A percentile compares a stretch with the other conserved stretches of the same genome.
Evolutionary conservation across 768 basidiomycete genomes (phyloP).

Genomic region (Boletus rex-veris): DNA sequence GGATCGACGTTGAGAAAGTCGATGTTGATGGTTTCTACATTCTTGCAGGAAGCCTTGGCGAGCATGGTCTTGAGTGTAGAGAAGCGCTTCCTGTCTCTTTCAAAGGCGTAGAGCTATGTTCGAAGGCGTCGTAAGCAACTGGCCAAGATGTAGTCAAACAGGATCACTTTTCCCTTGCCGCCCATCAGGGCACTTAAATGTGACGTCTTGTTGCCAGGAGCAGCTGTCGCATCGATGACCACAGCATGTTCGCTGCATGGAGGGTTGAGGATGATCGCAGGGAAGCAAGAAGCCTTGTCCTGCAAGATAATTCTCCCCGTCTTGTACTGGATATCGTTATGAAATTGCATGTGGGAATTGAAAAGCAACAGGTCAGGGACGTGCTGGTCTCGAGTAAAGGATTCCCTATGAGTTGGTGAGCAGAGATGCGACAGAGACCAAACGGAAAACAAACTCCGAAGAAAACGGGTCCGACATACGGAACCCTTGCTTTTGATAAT

Average conservation of each 20-base stretch:
- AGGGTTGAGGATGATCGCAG: constrained; percentile 82
- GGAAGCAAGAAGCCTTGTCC: constrained; percentile 98
- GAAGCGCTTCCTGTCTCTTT: constrained; percentile 80
- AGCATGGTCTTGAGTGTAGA: constrained; percentile 84
- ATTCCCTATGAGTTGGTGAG: constrained; percentile 40
- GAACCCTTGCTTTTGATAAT: constrained; percentile 57
- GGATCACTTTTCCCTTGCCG: constrained; percentile 69
- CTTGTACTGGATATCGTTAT: constrained; percentile 68
- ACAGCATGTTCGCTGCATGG: constrained; percentile 46
- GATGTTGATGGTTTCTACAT: constrained; percentile 67
- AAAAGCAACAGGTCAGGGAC: constrained; percentile 81
- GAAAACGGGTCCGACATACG: constrained; percentile 47
- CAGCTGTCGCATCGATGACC: constrained; percentile 93
- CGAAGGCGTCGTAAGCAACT: background rate
- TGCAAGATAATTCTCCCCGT: constrained; percentile 87
- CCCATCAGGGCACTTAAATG: constrained; percentile 87
- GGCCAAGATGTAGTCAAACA: background rate
- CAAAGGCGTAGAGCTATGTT: constrained; percentile 80
- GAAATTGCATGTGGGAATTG: constrained; percentile 60
- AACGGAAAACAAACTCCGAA: constrained; percentile 39
- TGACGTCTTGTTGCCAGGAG: constrained; percentile 97
- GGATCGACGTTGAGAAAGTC: constrained; percentile 88
- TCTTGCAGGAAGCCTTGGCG: constrained; percentile 75
- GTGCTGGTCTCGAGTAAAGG: constrained; percentile 74
- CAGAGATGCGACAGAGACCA: background rate